A percentile compares a stretch with the other conserved stretches of the same genome.
phyloP scores from a whole-genome alignment of 805 yeast species.

The Starmerella khaoyaiensis region DNA sequence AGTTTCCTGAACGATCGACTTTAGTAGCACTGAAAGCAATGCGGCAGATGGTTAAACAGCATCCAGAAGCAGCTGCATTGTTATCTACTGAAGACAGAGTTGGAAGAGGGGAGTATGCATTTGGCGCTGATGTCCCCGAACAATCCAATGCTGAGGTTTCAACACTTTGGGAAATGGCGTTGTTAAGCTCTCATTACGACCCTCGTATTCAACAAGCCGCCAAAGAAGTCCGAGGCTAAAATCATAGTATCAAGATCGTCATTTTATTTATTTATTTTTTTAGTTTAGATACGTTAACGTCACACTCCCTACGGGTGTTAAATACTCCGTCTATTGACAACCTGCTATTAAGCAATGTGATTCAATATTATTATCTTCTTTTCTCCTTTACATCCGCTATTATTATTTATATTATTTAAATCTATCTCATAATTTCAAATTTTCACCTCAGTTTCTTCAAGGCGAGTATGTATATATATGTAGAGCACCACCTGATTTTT shows the following conservation, averaged over 20 bases:
- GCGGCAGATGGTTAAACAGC: constrained; percentile 59
- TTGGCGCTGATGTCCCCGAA: constrained; percentile 53
- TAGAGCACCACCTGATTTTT: neutral
- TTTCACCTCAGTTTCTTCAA: neutral
- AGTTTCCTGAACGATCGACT: constrained; percentile 79
- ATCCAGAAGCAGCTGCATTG: constrained; percentile 58
- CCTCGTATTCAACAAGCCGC: constrained; percentile 66
- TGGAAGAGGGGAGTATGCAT: constrained; percentile 61
- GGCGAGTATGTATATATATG: neutral
- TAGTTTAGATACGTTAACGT: neutral
- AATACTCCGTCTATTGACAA: too few species aligned
- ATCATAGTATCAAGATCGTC: neutral
- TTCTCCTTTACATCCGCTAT: too few species aligned
- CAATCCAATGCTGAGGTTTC: constrained; percentile 80
- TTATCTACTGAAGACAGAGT: constrained; percentile 83
- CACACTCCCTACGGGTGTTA: too few species aligned
- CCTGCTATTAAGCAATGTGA: too few species aligned
- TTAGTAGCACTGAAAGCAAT: constrained; percentile 66
- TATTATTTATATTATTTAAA: too few species aligned
- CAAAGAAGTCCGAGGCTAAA: constrained; percentile 2
- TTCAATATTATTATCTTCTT: too few species aligned
- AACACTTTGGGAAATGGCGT: constrained; percentile 74
- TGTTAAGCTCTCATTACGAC: constrained; percentile 70
- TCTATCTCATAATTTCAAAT: neutral
- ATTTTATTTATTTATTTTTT: neutral